phyloP scores from a whole-genome alignment of 768 basidiomycete species.

The Lactarius evosmus region DNA sequence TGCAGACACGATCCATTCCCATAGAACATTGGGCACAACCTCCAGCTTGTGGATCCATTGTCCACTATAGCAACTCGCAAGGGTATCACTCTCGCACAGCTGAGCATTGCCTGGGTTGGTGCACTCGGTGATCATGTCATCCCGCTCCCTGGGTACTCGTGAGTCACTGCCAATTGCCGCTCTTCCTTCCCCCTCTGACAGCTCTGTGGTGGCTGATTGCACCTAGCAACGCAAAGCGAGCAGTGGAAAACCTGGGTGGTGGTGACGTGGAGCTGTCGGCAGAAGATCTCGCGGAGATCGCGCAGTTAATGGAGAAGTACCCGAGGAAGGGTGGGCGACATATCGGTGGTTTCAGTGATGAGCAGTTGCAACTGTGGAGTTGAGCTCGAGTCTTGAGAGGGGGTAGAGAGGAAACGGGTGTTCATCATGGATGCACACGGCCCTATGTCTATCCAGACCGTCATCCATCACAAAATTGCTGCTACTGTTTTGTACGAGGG shows the following conservation, averaged over 20 bases:
- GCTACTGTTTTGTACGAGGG: no score
- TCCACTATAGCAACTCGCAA: conserved; percentile 41
- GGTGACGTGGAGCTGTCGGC: conserved; percentile 37
- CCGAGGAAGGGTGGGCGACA: conserved; percentile 44
- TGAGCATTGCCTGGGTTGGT: conserved; percentile 41
- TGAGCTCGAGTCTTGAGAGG: no score
- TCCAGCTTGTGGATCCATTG: conserved; percentile 42
- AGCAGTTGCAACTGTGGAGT: conserved; percentile 35
- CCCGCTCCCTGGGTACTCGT: conserved; percentile 49
- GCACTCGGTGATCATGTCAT: conserved; percentile 40
- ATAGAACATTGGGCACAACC: conserved; percentile 42
- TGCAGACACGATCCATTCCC: conserved; percentile 8
- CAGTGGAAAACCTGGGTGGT: conserved; percentile 42
- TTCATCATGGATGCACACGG: no score
- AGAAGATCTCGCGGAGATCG: conserved; percentile 41
- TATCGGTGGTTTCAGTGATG: conserved; percentile 26
- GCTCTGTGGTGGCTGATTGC: neutral
- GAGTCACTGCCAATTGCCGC: conserved; percentile 16
- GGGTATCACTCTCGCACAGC: conserved; percentile 40
- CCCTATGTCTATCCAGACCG: no score
- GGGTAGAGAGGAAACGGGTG: no score
- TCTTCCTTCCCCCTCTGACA: no score
- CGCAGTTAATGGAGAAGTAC: conserved; percentile 36
- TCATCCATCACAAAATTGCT: no score
- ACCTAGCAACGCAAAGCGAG: conserved; percentile 39